Evolutionary conservation across 495 filamentous ascomycete species (phyloP).

Genomic region (Hypoxylon cercidicola): DNA sequence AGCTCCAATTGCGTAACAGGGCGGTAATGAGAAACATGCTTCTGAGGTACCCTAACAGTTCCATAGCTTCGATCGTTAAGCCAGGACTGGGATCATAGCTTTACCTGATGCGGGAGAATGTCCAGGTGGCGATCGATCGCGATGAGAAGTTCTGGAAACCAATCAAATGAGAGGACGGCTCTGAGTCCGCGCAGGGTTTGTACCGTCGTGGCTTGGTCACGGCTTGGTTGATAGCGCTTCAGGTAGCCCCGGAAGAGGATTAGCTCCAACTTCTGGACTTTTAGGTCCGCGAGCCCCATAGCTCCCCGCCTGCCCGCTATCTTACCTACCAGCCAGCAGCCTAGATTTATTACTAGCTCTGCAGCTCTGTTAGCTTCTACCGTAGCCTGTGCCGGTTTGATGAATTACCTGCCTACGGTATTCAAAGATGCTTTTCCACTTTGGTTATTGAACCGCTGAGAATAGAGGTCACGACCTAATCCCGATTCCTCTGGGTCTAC

Average conservation of each 20-base stretch:
- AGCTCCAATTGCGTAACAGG: slow-evolving; percentile 24
- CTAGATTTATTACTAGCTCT: too few relatives aligned
- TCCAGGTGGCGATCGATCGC: slow-evolving; percentile 42
- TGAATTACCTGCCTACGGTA: too few relatives aligned
- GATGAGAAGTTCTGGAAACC: slow-evolving; percentile 20
- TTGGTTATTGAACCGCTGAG: too few relatives aligned
- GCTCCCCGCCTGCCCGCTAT: slow-evolving; percentile 22
- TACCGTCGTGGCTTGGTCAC: slow-evolving; percentile 23
- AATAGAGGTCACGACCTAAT: too few relatives aligned
- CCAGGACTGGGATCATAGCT: slow-evolving; percentile 26
- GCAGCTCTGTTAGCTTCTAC: too few relatives aligned
- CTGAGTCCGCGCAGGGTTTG: slow-evolving; percentile 25
- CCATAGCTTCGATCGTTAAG: slow-evolving; percentile 30
- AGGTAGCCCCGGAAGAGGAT: slow-evolving; percentile 25
- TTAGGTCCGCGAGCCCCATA: not conserved
- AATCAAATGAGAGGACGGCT: slow-evolving; percentile 13
- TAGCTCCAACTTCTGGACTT: slow-evolving; percentile 17
- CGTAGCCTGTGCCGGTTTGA: too few relatives aligned
- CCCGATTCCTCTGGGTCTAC: too few relatives aligned
- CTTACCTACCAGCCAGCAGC: not conserved
- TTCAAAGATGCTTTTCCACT: too few relatives aligned
- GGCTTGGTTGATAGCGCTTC: slow-evolving; percentile 22
- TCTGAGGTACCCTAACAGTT: slow-evolving; percentile 13
- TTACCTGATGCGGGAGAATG: slow-evolving; percentile 45
- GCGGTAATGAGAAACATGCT: slow-evolving; percentile 5